Evolutionary conservation across 768 basidiomycete species (phyloP).

Genomic region (Leccinum variicolor): DNA sequence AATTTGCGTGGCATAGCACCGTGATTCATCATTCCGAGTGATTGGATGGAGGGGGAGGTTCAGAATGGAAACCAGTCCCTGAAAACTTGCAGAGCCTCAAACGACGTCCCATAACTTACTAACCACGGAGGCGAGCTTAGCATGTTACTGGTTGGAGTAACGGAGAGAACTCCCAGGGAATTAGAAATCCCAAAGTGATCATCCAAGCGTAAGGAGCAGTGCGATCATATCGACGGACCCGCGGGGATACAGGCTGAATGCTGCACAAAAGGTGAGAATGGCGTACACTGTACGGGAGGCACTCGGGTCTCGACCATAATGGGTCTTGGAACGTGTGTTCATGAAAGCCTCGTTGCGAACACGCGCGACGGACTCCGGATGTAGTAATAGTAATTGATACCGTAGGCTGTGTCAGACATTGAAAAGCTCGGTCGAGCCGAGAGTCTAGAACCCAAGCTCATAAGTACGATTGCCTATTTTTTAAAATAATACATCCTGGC

Average conservation of each 20-base stretch:
- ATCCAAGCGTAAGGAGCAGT: background rate
- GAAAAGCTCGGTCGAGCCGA: background rate
- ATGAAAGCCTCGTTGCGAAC: slow-evolving; percentile 15
- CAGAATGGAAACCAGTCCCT: slow-evolving; percentile 22
- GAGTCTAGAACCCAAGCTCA: background rate
- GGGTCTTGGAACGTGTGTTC: background rate
- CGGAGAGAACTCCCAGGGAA: too few species aligned
- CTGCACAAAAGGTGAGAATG: background rate
- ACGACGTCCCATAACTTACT: background rate
- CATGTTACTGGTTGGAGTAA: background rate
- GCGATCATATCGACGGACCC: background rate
- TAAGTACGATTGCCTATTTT: background rate
- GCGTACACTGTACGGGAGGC: background rate
- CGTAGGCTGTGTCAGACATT: slow-evolving; percentile 6
- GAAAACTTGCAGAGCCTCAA: background rate
- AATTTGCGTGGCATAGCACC: slow-evolving; percentile 11
- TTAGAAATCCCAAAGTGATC: background rate
- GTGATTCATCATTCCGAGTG: slow-evolving; percentile 7
- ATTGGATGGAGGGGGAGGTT: background rate
- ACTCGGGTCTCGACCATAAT: background rate
- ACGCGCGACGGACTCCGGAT: slow-evolving; percentile 5
- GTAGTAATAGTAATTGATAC: background rate
- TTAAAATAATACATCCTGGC: background rate
- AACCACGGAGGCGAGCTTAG: slow-evolving; percentile 2
- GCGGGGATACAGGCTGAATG: background rate